Evolutionary conservation across 176 grass and related monocot genomes (phyloP).

Genomic region (Hordeum vulgare): MorexV3_pseudomolecules_assembly NC_058522.1:491016709-491017208

Average conservation of each 20-base stretch:
- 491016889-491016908: conserved; percentile 34
- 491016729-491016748: neutral
- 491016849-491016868: neutral
- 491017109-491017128: conserved; percentile 45
- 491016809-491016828: conserved; percentile 41
- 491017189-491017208: neutral
- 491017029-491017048: conserved; percentile 63
- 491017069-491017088: conserved; percentile 50
- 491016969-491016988: conserved; percentile 14
- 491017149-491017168: conserved; percentile 39
- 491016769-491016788: neutral
- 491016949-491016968: conserved; percentile 2
- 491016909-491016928: conserved; percentile 7
- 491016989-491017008: conserved; percentile 59
- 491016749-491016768: conserved; percentile 1
- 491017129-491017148: conserved; percentile 59
- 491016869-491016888: conserved; percentile 82
- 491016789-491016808: neutral
- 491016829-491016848: conserved; percentile 5
- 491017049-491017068: conserved; percentile 62
- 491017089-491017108: conserved; percentile 77
- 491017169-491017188: conserved; percentile 18
- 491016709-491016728: neutral
- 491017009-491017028: conserved; percentile 72
- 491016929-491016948: conserved; percentile 11